phyloP scores from a whole-genome alignment of 495 filamentous ascomycete species.

The Mycothermus thermophilus region DNA sequence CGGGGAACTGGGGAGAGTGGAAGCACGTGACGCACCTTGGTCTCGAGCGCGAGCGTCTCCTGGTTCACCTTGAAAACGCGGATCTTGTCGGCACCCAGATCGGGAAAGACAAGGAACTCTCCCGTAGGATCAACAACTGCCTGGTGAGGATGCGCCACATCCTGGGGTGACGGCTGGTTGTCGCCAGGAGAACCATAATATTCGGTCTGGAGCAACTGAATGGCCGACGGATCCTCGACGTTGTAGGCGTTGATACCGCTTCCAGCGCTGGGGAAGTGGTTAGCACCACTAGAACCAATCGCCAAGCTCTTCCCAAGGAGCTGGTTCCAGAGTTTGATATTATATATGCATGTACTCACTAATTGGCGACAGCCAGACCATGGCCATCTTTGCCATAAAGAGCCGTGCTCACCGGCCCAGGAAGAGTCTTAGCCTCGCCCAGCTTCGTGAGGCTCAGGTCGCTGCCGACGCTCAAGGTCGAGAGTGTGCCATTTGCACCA shows the following conservation, averaged over 20 bases:
- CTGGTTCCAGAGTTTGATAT: neutral
- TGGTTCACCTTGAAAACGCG: constrained; percentile 46
- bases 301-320: too few species aligned
- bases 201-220: constrained; percentile 33
- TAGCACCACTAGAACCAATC: neutral
- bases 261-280: constrained; percentile 13
- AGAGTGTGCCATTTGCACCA: constrained; percentile 27
- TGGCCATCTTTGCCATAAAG: constrained; percentile 27
- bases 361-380: constrained; percentile 34
- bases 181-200: constrained; percentile 37
- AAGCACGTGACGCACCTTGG: too few species aligned
- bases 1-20: too few species aligned
- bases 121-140: constrained; percentile 56
- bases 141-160: constrained; percentile 56
- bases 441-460: constrained; percentile 29
- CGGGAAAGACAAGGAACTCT: constrained; percentile 49
- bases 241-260: constrained; percentile 12
- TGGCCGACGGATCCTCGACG: constrained; percentile 14
- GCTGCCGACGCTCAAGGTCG: constrained; percentile 23
- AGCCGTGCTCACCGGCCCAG: constrained; percentile 33
- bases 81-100: constrained; percentile 59
- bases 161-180: constrained; percentile 41
- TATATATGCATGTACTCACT: constrained; percentile 30
- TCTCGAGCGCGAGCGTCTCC: constrained; percentile 19
- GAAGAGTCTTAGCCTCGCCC: constrained; percentile 18